phyloP scores from a whole-genome alignment of 2,329 filamentous ascomycete genomes.

The Cryphonectria radicalis region DNA sequence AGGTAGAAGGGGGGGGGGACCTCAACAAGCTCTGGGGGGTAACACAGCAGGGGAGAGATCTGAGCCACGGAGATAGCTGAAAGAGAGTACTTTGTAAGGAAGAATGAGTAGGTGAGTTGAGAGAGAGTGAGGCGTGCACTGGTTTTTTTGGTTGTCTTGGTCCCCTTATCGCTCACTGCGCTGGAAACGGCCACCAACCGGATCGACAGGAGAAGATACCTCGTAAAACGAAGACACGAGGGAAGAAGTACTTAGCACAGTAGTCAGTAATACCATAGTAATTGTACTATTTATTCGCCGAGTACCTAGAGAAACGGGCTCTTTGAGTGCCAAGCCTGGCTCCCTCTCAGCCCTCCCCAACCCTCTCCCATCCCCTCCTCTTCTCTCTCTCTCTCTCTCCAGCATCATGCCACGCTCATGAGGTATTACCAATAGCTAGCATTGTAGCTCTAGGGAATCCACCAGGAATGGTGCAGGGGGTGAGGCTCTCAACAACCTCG shows the following conservation, averaged over 20 bases:
- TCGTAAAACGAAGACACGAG: not conserved
- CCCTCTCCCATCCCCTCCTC: not conserved
- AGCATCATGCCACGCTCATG: not conserved
- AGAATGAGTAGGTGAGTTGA: not conserved
- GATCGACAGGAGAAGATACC: constrained; percentile 17
- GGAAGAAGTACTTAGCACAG: not conserved
- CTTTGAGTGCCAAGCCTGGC: not conserved
- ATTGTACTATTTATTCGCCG: not conserved
- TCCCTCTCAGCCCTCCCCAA: not conserved
- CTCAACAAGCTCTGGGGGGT: constrained; percentile 15
- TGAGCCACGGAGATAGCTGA: not conserved
- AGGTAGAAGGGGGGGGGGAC: not conserved
- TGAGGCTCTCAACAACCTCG: not conserved
- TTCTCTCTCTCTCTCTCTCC: not conserved
- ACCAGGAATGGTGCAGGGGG: not conserved
- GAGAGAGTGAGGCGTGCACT: not conserved
- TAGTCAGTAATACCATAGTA: not conserved
- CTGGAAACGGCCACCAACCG: constrained; percentile 6
- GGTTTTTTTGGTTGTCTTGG: not conserved
- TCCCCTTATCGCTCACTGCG: not conserved
- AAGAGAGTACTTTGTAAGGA: not conserved
- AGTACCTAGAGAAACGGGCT: not conserved
- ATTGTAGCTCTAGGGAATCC: no score
- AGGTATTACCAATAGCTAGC: no score
- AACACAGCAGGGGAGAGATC: not conserved